Conservation (phyloP, 306 rosid genomes). For the Myrica gale region DNA sequence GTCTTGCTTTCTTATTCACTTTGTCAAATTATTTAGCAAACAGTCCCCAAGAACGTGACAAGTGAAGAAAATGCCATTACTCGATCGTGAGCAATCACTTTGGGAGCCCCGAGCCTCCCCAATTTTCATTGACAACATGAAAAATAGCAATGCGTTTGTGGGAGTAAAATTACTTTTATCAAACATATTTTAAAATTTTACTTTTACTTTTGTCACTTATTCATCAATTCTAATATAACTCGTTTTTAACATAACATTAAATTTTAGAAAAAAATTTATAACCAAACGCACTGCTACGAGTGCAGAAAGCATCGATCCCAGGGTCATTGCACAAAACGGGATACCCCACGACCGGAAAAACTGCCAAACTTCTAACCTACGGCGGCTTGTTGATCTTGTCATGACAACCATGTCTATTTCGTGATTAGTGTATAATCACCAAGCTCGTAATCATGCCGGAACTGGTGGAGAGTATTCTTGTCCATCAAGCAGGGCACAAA, state of each 20-base stretch:
- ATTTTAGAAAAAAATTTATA: no score
- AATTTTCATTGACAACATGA: not conserved
- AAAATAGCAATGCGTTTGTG: no score
- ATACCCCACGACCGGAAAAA: not conserved
- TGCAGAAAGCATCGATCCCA: not conserved
- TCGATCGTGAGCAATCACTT: not conserved
- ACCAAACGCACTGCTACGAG: no score
- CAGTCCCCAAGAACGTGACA: not conserved
- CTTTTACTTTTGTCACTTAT: no score
- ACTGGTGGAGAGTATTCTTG: slow-evolving; percentile 20
- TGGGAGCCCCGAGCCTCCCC: not conserved
- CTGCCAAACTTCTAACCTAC: slow-evolving; percentile 29
- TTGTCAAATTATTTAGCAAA: no score
- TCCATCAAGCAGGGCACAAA: slow-evolving; percentile 21
- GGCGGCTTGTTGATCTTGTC: slow-evolving; percentile 9
- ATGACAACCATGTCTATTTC: slow-evolving; percentile 10
- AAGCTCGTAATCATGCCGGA: slow-evolving; percentile 3
- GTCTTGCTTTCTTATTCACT: no score
- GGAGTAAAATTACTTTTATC: no score
- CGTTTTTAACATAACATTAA: no score
- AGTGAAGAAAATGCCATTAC: not conserved
- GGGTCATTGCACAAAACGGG: slow-evolving; percentile 11
- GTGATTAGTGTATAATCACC: slow-evolving; percentile 17
- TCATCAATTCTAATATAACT: no score
- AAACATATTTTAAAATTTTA: no score